These are phyloP conservation scores for Dothideomycetes sp. DNA, from an alignment of 2,329 filamentous ascomycete genomes.

Conservation along the genomic window DNA sequence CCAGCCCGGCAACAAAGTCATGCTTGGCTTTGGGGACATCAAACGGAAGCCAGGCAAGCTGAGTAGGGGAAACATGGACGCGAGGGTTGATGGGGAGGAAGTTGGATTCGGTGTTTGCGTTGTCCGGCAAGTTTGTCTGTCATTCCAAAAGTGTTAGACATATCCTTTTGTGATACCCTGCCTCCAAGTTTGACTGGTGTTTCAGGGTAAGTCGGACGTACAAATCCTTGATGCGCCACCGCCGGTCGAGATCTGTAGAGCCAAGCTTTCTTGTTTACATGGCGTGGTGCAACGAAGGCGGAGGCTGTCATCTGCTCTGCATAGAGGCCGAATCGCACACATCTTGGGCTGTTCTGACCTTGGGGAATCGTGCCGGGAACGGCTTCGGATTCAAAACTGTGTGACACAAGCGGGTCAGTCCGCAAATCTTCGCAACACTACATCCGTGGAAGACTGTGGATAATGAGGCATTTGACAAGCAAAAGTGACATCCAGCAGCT, in stretches of 20 bases:
- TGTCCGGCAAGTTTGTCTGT: conserved; percentile 16
- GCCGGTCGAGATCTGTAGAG: conserved; percentile 37
- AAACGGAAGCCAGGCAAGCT: conserved; percentile 41
- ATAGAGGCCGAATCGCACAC: conserved; percentile 36
- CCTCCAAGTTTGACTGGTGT: not conserved
- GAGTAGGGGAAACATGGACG: conserved; percentile 41
- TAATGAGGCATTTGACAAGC: no score
- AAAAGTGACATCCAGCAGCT: no score
- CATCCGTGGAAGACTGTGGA: no score
- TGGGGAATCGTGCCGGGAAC: conserved; percentile 35
- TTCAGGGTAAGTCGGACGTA: conserved; percentile 12
- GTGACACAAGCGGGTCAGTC: conserved; percentile 26
- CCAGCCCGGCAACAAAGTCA: conserved; percentile 41
- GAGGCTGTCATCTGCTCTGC: conserved; percentile 38
- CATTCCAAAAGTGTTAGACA: not conserved
- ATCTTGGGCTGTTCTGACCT: conserved; percentile 35
- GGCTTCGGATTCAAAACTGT: conserved; percentile 32
- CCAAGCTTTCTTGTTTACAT: conserved; percentile 35
- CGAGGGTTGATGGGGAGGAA: conserved; percentile 41
- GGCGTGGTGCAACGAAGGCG: conserved; percentile 36
- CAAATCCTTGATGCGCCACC: conserved; percentile 32
- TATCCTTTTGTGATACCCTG: conserved; percentile 5
- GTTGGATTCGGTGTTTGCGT: conserved; percentile 30
- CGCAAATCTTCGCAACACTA: no score
- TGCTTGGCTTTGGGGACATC: conserved; percentile 29